phyloP scores from a whole-genome alignment of 306 rosid genomes.

The Vachellia pachyceras region DNA sequence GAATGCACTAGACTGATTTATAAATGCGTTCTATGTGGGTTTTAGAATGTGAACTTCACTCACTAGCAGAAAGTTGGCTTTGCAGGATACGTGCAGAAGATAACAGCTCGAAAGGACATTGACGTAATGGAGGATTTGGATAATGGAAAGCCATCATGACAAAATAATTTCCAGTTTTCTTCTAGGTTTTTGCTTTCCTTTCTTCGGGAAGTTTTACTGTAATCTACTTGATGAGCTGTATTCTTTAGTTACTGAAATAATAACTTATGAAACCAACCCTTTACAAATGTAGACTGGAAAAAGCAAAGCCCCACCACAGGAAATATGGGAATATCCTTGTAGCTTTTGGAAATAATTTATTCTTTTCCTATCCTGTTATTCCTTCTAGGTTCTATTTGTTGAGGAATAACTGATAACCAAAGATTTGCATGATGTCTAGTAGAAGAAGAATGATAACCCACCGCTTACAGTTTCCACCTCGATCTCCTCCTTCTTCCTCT shows the following conservation, averaged over 20 bases:
- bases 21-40: conserved; percentile 5
- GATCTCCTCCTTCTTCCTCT: neutral
- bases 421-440: conserved; percentile 22
- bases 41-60: conserved; percentile 34
- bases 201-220: conserved; percentile 33
- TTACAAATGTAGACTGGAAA: conserved; percentile 26
- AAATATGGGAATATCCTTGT: conserved; percentile 23
- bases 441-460: neutral
- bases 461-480: conserved; percentile 7
- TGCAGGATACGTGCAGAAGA: conserved; percentile 98
- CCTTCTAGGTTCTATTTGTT: conserved; percentile 44
- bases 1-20: conserved; percentile 3
- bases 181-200: conserved; percentile 27
- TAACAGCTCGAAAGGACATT: conserved; percentile 86
- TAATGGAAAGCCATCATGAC: conserved; percentile 69
- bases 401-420: conserved; percentile 45
- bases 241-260: conserved; percentile 30
- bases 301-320: conserved; percentile 20
- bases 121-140: conserved; percentile 91
- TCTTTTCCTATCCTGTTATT: conserved; percentile 40
- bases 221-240: conserved; percentile 49
- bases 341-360: conserved; percentile 55
- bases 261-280: conserved; percentile 35
- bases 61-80: conserved; percentile 33
- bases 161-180: neutral